A percentile compares a stretch with the other conserved stretches of the same genome.
Evolutionary conservation across 208 protist species (phyloP).

Genomic region (Balamuthia mandrillaris): DNA sequence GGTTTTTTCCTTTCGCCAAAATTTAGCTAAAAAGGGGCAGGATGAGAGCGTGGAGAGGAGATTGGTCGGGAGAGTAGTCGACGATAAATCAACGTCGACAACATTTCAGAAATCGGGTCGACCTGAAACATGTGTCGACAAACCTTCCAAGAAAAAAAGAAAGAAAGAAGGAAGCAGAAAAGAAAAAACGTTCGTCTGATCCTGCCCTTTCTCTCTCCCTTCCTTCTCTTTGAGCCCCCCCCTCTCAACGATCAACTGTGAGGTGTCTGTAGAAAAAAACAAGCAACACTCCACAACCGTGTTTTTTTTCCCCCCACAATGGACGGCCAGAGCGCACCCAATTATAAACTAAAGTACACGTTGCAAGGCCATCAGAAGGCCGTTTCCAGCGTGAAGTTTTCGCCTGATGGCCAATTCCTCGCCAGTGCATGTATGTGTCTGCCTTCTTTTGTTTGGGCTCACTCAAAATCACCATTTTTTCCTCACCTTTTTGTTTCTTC

Average conservation of each 20-base stretch:
- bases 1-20: too few relatives aligned
- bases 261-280: neutral
- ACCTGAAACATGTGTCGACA: too few relatives aligned
- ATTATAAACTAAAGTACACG: conserved; percentile 48
- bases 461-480: neutral
- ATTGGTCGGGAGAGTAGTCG: too few relatives aligned
- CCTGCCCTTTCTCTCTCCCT: neutral
- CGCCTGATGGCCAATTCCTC: conserved; percentile 68
- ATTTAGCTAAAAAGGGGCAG: too few relatives aligned
- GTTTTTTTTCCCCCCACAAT: neutral
- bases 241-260: neutral
- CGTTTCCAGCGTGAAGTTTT: conserved; percentile 75
- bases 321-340: conserved; percentile 7
- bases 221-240: neutral
- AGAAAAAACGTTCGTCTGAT: neutral
- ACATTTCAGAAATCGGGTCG: too few relatives aligned
- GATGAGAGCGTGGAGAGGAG: too few relatives aligned
- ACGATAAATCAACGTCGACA: too few relatives aligned
- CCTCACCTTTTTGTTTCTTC: neutral
- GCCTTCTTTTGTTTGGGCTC: neutral
- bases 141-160: too few relatives aligned
- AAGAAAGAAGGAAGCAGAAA: too few relatives aligned
- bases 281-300: neutral
- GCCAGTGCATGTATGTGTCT: conserved; percentile 50
- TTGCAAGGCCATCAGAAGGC: conserved; percentile 69